A percentile compares a stretch with the other conserved stretches of the same genome.
Evolutionary conservation across 768 basidiomycete genomes (phyloP).

Genomic region (Tulasnella sp.): DNA sequence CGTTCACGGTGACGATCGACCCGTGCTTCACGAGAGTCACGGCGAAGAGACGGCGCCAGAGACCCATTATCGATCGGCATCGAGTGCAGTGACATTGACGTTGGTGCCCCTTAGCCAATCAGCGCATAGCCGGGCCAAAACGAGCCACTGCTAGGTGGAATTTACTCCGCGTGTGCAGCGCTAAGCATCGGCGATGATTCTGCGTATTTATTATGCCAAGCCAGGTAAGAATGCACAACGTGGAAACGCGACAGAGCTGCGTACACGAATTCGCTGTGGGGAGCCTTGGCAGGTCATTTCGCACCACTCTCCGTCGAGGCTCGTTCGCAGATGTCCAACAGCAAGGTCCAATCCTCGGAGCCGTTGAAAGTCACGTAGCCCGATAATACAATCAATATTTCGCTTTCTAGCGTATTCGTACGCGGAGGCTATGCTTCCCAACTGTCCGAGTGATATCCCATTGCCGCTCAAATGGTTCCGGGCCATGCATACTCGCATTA

Average conservation of each 20-base stretch:
- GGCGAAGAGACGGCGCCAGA: too few relatives aligned
- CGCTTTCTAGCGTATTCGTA: neutral
- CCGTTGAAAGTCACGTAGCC: slow-evolving; percentile 19
- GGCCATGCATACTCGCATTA: neutral
- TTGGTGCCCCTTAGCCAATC: too few relatives aligned
- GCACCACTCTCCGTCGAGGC: slow-evolving; percentile 59
- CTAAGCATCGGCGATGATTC: slow-evolving; percentile 65
- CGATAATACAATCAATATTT: too few relatives aligned
- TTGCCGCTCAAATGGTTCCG: neutral
- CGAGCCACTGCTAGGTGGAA: too few relatives aligned
- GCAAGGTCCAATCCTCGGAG: slow-evolving; percentile 71
- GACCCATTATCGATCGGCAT: too few relatives aligned
- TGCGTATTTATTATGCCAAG: slow-evolving; percentile 40
- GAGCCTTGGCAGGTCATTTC: slow-evolving; percentile 72
- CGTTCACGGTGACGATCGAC: too few relatives aligned
- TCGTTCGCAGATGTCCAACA: slow-evolving; percentile 77
- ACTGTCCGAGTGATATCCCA: slow-evolving; percentile 22
- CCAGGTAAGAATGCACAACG: neutral
- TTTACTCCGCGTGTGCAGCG: too few relatives aligned
- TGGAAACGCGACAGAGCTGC: slow-evolving; percentile 18
- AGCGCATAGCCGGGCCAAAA: too few relatives aligned
- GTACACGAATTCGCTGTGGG: slow-evolving; percentile 78
- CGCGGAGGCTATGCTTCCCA: slow-evolving; percentile 16
- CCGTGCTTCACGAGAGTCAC: too few relatives aligned
- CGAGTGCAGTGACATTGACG: too few relatives aligned